phyloP scores from a whole-genome alignment of 2,329 filamentous ascomycete species.

The Apiospora kogelbergensis region DNA sequence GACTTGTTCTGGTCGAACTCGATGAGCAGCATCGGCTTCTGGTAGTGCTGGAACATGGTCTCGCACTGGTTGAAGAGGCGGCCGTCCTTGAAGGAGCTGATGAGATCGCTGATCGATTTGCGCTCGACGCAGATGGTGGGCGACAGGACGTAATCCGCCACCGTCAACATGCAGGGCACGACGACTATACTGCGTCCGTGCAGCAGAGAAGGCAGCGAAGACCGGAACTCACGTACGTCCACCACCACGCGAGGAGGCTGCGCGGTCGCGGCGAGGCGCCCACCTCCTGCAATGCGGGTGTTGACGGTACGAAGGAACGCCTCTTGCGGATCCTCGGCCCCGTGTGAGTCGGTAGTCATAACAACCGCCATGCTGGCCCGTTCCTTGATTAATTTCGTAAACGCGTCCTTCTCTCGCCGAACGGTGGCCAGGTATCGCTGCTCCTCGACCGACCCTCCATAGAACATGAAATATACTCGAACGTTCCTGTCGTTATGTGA shows the following conservation, averaged over 20 bases:
- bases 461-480: conserved; percentile 95
- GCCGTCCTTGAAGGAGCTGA: conserved; percentile 88
- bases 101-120: conserved; percentile 88
- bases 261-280: conserved; percentile 77
- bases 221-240: conserved; percentile 94
- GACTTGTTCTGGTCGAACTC: conserved; percentile 98
- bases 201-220: conserved; percentile 84
- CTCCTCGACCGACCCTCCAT: conserved; percentile 91
- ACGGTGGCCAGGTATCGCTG: conserved; percentile 88
- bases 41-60: conserved; percentile 93
- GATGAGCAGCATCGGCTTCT: conserved; percentile 85
- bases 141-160: conserved; percentile 93
- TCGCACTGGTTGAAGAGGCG: conserved; percentile 90
- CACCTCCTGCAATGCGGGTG: conserved; percentile 92
- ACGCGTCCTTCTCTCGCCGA: conserved; percentile 93
- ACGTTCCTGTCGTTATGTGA: conserved; percentile 89
- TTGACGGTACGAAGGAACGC: conserved; percentile 93
- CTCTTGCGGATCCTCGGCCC: conserved; percentile 80
- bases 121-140: conserved; percentile 91
- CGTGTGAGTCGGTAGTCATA: conserved; percentile 69
- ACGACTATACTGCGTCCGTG: conserved; percentile 87
- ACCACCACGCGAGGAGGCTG: conserved; percentile 89
- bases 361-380: conserved; percentile 90
- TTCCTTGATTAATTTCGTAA: conserved; percentile 92
- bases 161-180: conserved; percentile 92